Evolutionary conservation across 176 grass and related monocot species (phyloP), one percentile per base, ranked within the genome.

Genomic region (Phoenix dactylifera): DNA sequence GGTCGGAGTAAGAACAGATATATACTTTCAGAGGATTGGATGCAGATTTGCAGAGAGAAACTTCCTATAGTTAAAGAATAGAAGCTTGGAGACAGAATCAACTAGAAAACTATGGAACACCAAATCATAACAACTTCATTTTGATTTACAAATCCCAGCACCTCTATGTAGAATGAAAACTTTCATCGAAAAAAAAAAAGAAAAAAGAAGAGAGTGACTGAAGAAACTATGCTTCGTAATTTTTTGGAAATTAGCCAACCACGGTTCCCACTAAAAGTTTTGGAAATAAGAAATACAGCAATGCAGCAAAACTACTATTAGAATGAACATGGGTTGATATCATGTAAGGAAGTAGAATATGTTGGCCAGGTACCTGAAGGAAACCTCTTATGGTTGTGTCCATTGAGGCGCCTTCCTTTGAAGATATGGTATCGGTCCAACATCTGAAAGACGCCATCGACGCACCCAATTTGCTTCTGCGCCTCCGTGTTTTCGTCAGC

Each of bases 391-490:
- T 76, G 75, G 67, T 61, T 57, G 0, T 72, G 84, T 0, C 66
- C 77, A 15, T 22, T 56, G 28, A 57, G 49, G 61, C 79, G 76
- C 4, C 68, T 63, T 16, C 65, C 76, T 0, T 73, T 62, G 59
- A 93, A 53, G 18, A 98, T 26, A 10, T 79, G 79, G 58, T 77
- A 81, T 62, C 88, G 76, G 72, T 99, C 85, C 66, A 99, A 99
- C 62, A 99, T 99, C 71, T 93, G 94, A 76, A 99, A 93, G 4
- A 99, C 77, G 39, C 85, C 85, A 28, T 76, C 73, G 66, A 99
- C 88, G 76, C 94, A 99, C 9, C 94, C 94, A 51, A 93, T 79
- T 50, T 89, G 84, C 56, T 89, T 79, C 52, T 79, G 56, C 54
- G 93, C 48, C n/a, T 86, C 94, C 51, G 61, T 72, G 28, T 50